phyloP scores from a whole-genome alignment of 23 red algal genomes.

The Gracilaria domingensis region DNA sequence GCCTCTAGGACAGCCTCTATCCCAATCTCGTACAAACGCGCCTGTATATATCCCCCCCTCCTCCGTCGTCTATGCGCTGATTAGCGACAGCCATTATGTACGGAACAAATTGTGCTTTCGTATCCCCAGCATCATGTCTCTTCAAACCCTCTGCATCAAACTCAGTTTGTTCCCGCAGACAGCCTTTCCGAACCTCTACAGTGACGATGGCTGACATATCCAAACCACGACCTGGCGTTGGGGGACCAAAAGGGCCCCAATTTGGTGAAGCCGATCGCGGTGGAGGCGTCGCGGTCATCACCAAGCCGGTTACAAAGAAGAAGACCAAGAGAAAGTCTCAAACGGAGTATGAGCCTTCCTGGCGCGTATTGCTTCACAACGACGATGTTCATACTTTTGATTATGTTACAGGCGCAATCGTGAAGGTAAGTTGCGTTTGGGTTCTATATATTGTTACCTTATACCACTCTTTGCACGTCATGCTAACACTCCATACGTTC shows the following conservation, averaged over 20 bases:
- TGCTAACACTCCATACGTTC: not conserved
- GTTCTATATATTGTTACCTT: not conserved
- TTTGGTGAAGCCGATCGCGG: slow-evolving; percentile 55
- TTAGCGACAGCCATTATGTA: not conserved
- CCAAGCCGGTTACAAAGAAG: slow-evolving; percentile 82
- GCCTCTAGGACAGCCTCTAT: not conserved
- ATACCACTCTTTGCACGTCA: not conserved
- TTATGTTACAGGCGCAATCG: slow-evolving; percentile 94
- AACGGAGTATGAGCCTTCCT: slow-evolving; percentile 87
- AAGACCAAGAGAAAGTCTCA: slow-evolving; percentile 83
- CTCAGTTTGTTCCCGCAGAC: not conserved
- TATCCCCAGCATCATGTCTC: slow-evolving; percentile 5
- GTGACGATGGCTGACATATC: slow-evolving; percentile 71
- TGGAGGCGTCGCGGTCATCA: slow-evolving; percentile 89
- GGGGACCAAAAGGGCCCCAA: slow-evolving; percentile 57
- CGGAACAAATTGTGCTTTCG: not conserved
- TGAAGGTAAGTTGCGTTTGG: slow-evolving; percentile 53
- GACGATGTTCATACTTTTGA: slow-evolving; percentile 99
- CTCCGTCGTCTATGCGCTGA: slow-evolving; percentile 4
- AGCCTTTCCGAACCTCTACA: not conserved
- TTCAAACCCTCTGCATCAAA: not conserved
- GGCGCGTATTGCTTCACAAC: slow-evolving; percentile 99
- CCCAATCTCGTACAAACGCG: not conserved
- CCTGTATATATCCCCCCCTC: not conserved
- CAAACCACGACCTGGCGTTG: slow-evolving; percentile 67